Evolutionary conservation across 352 stramenopile genomes (phyloP), one percentile per base, ranked within the genome.

Genomic region (Saprolegnia diclina): DNA sequence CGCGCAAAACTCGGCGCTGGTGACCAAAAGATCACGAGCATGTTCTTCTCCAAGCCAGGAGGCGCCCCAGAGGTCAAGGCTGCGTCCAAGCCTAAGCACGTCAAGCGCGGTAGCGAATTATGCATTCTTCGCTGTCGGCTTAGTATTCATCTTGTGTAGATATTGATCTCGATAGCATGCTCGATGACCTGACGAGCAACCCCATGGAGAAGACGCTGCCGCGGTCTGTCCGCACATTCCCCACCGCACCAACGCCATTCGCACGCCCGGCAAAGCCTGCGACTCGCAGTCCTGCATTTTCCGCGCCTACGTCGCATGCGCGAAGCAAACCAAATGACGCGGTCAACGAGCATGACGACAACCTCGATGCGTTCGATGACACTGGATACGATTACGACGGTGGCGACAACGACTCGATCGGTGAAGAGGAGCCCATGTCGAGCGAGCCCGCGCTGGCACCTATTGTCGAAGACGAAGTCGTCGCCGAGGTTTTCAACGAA

Each of bases 1-100:
- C 77, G 87, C 42, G 86, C 85, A 9, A 94, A 95, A 71, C 76
- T 94, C 0, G 82, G 82, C 45, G 72, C 72, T 6, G 79, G 81
- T 38, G 87, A 91, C 54, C 82, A 91, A 71, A 94, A 95, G 77
- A 95, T 95, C 72, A 91, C 85, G 57, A 92, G 90, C 67, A 91
- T 94, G 83, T 94, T 94, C 64, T 92, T 92, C 73, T 91, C 84
- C 9, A 69, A 69, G 13, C 72, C 79, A 5, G 54, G 48, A 14
- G 6, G 71, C n/a, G 70, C 71, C 21, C 67, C 72, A 35, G 61
- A 77, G 54, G 65, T 73, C 54, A 67, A 71, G 54, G 59, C 55
- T 22, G 61, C 54, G 0, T 69, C 71, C 18, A 56, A 53, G 16
- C 40, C 50, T 21, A 64, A 65, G 6, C 76, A 53, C 61, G 69